Percentiles rank a stretch among this genome's conserved stretches.
These are phyloP conservation scores for Chamaenerion angustifolium DNA, from an alignment of 345 rosid species.

Conservation along the genomic window DNA sequence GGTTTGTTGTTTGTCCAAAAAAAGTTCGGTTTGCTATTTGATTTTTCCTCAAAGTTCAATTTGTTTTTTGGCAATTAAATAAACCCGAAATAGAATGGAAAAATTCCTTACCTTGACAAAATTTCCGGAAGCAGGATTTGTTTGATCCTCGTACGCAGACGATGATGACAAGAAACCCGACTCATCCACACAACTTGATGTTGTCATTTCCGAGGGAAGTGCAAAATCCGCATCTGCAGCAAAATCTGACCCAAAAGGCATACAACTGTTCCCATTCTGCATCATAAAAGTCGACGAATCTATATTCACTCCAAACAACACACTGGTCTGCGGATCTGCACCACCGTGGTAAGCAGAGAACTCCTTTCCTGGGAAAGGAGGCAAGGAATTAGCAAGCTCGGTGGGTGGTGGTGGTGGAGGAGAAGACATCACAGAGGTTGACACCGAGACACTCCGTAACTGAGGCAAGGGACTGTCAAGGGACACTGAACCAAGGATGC, in stretches of 20 bases:
- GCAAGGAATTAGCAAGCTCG: constrained; percentile 20
- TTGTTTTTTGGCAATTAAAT: no score
- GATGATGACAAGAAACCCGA: constrained; percentile 38
- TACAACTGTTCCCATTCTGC: constrained; percentile 24
- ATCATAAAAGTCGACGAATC: constrained; percentile 29
- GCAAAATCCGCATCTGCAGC: constrained; percentile 22
- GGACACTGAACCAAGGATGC: constrained; percentile 20
- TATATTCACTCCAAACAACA: constrained; percentile 34
- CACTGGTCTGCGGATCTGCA: constrained; percentile 27
- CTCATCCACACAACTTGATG: constrained; percentile 40
- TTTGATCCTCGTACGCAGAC: constrained; percentile 32
- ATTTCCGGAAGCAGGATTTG: constrained; percentile 23
- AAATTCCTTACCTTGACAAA: constrained; percentile 30
- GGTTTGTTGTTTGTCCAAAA: no score
- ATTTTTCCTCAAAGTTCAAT: no score
- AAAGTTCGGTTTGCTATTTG: no score
- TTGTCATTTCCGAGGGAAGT: constrained; percentile 25
- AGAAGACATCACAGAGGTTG: constrained; percentile 16
- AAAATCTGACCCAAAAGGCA: constrained; percentile 25
- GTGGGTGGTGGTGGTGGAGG: constrained; percentile 13
- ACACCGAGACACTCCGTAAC: constrained; percentile 14
- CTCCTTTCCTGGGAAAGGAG: constrained; percentile 35
- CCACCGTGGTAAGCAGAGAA: constrained; percentile 21
- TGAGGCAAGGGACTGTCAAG: constrained; percentile 23
- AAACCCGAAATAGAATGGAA: no score